Conservation (phyloP, 2,329 filamentous ascomycete genomes). For the Phoma sp. region DNA sequence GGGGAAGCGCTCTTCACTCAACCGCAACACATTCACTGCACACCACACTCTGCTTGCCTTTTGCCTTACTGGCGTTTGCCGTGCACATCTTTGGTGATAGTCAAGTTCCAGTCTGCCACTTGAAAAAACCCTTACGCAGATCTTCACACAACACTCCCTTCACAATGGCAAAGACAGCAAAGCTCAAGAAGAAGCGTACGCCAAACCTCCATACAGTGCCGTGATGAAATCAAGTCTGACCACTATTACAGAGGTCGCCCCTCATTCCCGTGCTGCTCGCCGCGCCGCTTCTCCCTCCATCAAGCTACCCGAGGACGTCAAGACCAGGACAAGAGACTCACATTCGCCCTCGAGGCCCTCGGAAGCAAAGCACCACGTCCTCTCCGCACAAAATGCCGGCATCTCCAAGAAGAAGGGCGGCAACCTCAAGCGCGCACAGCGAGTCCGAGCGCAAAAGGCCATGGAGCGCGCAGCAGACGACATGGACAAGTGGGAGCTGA, state of each 20-base stretch:
- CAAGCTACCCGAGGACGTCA: constrained; percentile 63
- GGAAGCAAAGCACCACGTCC: constrained; percentile 57
- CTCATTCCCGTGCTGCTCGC: constrained; percentile 76
- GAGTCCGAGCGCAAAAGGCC: constrained; percentile 53
- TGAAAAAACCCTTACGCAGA: not conserved
- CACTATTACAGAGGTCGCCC: constrained; percentile 60
- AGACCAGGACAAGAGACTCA: constrained; percentile 46
- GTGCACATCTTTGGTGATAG: not conserved
- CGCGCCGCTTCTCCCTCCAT: constrained; percentile 74
- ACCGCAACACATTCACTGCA: not conserved
- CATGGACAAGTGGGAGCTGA: constrained; percentile 62
- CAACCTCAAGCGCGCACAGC: constrained; percentile 58
- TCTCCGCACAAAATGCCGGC: constrained; percentile 73
- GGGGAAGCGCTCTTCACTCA: not conserved
- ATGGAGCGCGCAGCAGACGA: constrained; percentile 63
- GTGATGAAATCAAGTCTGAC: constrained; percentile 14
- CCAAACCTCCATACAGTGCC: not conserved
- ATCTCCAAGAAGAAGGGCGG: constrained; percentile 69
- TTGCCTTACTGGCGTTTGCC: not conserved
- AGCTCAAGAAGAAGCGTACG: constrained; percentile 54
- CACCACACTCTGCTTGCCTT: not conserved
- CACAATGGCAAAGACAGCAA: constrained; percentile 55
- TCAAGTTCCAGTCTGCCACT: too few species aligned
- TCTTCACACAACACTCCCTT: constrained; percentile 1
- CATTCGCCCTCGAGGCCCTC: constrained; percentile 20